Percentiles rank a stretch among this genome's conserved stretches.
phyloP scores from a whole-genome alignment of 1,284 basidiomycete species.

The Apiotrichum porosum region DNA sequence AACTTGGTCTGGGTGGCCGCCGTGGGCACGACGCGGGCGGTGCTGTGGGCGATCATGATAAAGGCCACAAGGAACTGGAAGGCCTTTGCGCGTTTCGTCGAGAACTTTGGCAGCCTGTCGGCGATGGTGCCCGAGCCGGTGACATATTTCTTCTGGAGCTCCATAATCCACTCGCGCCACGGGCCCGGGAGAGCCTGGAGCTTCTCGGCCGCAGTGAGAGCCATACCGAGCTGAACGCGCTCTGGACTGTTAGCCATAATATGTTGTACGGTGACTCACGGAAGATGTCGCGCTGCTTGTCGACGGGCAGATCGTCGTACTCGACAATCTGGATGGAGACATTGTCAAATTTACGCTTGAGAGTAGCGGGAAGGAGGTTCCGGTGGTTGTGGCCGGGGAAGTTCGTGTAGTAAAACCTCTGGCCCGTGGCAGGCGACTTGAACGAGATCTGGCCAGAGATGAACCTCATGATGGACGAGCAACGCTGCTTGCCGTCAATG shows the following conservation, averaged over 20 bases:
- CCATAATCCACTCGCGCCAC: constrained; percentile 29
- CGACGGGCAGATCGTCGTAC: constrained; percentile 30
- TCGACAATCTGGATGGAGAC: constrained; percentile 33
- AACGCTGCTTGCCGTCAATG: constrained; percentile 48
- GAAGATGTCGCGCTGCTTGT: constrained; percentile 45
- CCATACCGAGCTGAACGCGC: constrained; percentile 45
- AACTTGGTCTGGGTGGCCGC: constrained; percentile 10
- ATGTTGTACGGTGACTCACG: constrained; percentile 43
- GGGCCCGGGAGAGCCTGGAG: constrained; percentile 38
- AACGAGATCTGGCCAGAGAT: constrained; percentile 42
- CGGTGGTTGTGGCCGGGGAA: constrained; percentile 6
- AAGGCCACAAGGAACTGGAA: constrained; percentile 30
- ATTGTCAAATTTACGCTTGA: constrained; percentile 36
- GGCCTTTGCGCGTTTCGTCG: constrained; percentile 22
- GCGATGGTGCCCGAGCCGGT: constrained; percentile 16
- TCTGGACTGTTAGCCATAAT: constrained; percentile 23
- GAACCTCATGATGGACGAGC: constrained; percentile 37
- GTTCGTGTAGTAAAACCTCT: constrained; percentile 33
- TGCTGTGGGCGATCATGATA: constrained; percentile 20
- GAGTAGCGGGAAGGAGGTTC: constrained; percentile 21
- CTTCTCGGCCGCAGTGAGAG: constrained; percentile 42
- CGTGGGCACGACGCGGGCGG: background rate
- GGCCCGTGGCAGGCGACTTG: constrained; percentile 20
- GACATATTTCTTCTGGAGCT: constrained; percentile 33
- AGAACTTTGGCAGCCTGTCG: constrained; percentile 14